Conservation (phyloP, 768 basidiomycete genomes). For the Chiua virens region DNA sequence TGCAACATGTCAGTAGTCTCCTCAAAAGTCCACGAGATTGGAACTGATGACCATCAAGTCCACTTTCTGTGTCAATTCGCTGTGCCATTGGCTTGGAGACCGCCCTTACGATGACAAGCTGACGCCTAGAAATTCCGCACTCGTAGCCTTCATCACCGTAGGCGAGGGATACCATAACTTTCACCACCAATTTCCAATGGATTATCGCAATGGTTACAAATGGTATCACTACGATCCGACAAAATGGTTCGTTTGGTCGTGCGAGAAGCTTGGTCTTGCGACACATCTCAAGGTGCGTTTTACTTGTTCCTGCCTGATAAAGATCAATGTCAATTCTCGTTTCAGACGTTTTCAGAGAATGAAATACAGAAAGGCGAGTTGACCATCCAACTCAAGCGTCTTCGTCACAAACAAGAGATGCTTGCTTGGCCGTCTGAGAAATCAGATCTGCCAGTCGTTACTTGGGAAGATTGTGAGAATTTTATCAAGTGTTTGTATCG, state of each 20-base stretch:
- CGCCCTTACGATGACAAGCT: conserved; percentile 94
- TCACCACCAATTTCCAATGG: conserved; percentile 97
- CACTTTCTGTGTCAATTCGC: conserved; percentile 95
- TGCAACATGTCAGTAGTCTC: conserved; percentile 69
- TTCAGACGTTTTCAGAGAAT: conserved; percentile 59
- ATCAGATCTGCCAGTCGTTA: conserved; percentile 75
- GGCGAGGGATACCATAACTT: conserved; percentile 99
- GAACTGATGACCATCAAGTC: conserved; percentile 48
- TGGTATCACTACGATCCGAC: conserved; percentile 92
- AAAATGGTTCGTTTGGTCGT: conserved; percentile 78
- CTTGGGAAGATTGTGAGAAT: conserved; percentile 80
- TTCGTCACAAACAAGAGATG: conserved; percentile 73
- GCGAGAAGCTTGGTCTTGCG: conserved; percentile 48
- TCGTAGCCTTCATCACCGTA: conserved; percentile 88
- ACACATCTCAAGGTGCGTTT: conserved; percentile 50
- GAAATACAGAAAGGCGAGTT: conserved; percentile 85
- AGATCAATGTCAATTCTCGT: neutral
- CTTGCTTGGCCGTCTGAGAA: conserved; percentile 79
- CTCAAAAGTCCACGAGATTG: neutral
- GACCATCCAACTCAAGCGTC: conserved; percentile 90
- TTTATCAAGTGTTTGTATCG: neutral
- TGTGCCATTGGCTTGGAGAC: conserved; percentile 95
- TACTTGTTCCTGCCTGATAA: neutral
- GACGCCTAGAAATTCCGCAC: conserved; percentile 83
- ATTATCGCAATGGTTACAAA: conserved; percentile 94